phyloP scores from a whole-genome alignment of 208 protist species.

The Porcisia deanei region DNA sequence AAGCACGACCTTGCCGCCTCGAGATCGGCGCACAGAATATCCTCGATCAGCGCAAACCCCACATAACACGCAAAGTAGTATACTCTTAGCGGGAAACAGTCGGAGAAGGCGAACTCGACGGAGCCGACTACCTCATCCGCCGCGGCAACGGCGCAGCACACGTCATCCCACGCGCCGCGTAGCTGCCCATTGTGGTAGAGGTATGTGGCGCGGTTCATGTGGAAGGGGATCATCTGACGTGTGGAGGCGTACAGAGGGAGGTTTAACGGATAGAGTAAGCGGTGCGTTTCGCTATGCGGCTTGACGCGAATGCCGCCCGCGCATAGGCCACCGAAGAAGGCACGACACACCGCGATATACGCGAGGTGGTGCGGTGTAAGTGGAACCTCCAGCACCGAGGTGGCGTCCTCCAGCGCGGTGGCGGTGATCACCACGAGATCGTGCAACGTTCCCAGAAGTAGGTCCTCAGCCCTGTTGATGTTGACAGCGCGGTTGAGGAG shows the following conservation, averaged over 20 bases:
- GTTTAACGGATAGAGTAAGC: constrained; percentile 51
- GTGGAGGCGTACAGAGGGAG: constrained; percentile 51
- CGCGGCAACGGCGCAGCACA: constrained; percentile 64
- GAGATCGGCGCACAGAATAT: constrained; percentile 43
- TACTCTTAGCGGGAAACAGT: constrained; percentile 68
- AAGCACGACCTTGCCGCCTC: constrained; percentile 32
- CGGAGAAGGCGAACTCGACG: constrained; percentile 67
- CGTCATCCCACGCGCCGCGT: constrained; percentile 62
- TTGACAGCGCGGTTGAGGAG: neutral
- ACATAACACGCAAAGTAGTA: constrained; percentile 63
- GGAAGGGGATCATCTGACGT: constrained; percentile 63
- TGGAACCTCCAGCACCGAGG: constrained; percentile 39
- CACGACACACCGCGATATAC: constrained; percentile 63
- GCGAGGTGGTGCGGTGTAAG: constrained; percentile 54
- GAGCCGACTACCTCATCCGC: constrained; percentile 80
- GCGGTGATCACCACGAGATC: constrained; percentile 44
- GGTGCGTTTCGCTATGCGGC: constrained; percentile 25
- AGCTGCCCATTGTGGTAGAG: constrained; percentile 38
- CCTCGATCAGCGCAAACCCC: constrained; percentile 39
- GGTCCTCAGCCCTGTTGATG: constrained; percentile 1
- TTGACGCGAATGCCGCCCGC: constrained; percentile 39
- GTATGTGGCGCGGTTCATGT: constrained; percentile 65
- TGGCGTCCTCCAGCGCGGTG: constrained; percentile 72
- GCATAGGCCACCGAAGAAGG: constrained; percentile 75
- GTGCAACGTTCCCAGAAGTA: constrained; percentile 33